Evolutionary conservation across 2,329 filamentous ascomycete genomes (phyloP), one percentile per base, ranked within the genome.

Genomic region (Eutypella sp.): DNA sequence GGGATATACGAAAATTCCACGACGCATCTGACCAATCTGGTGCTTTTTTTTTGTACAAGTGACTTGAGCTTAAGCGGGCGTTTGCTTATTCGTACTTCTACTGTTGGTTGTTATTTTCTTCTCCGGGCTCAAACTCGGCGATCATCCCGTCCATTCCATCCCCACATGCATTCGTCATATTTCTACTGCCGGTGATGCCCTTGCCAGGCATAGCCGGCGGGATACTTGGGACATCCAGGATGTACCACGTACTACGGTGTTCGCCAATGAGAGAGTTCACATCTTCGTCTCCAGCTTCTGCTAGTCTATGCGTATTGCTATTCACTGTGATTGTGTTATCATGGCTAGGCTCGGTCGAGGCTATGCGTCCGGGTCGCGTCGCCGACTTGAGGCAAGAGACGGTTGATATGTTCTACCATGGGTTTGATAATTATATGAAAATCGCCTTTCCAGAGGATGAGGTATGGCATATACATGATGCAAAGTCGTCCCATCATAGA

Each of bases 371-470:
- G n/a, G 71, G 70, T 48, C 73, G 71, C 56, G 69, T 84, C 48
- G 71, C 73, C 41, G 69, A 75, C 56, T 65, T 85, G 57, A 75
- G 81, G 44, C 73, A 71, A 53, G 76, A 82, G 47, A 82, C 81
- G 10, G 78, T 82, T 47, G 77, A 88, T 56, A 89, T 97, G 78
- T 97, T 97, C 73, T 96, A 95, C 67, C 93, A 99, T 74, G 93
- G 93, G 49, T 97, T 84, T 71, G 84, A 91, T 69, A 95, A 92
- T 67, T 99, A 99, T 72, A 93, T 96, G 84, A 71, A 80, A 54
- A 77, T 95, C 67, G 93, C 91, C 47, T 99, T 96, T 61, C 93
- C 93, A 11, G 93, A 97, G 67, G 93, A 99, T 62, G 93, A 93
- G 78, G 81, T 83, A 64, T 37, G 34, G 20, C 5, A 16, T n/a